Base-by-base conservation (phyloP, 441 rosid genomes). In the Cnidoscolus chayamansa region DNA sequence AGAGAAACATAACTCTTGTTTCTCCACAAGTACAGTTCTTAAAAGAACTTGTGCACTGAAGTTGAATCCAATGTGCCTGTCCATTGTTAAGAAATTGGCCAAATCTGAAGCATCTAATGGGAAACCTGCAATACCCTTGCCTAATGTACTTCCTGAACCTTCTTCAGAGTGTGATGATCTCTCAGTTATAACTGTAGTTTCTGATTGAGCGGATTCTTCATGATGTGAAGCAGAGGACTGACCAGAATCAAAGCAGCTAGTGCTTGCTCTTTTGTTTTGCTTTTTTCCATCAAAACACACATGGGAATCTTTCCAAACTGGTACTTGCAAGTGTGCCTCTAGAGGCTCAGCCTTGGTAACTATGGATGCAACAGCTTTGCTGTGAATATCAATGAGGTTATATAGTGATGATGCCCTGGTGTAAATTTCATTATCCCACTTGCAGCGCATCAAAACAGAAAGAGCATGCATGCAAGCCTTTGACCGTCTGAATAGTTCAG, bases 271-370 rank as follows among this genome's bases (percentile, higher is more conserved):
- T 74, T 80, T 79, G 68, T 86, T 84, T 69, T 76, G 85, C 74
- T 80, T 90, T 73, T 82, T 85, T 32, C 86, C 74, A 78, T 86
- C 86, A 67, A 67, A 77, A 80, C 78, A 58, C n/a, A 68, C 65
- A 74, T 78, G 65, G 19, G 89, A 81, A 78, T 87, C 93, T 79
- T 84, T 95, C 92, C 90, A 78, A 49, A 86, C 81, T 37, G 92
- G 89, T 63, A 93, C 53, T 60, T 85, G 88, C 86, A 95, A 86
- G 69, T 85, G 83, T 37, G 96, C 96, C 85, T 90, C 90, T 63
- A 95, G 82, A 30, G 99, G 97, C 83, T 92, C 98, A 62, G 99
- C 98, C 89, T 95, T 88, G 88, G 86, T 85, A 63, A 90, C 96
- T 71, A 95, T 92, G 70, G 98, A 95, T 60, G 98, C 99, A 66